These are phyloP conservation scores for Phytophthora tentaculata DNA, from an alignment of 352 stramenopile species.

Conservation along the genomic window DNA sequence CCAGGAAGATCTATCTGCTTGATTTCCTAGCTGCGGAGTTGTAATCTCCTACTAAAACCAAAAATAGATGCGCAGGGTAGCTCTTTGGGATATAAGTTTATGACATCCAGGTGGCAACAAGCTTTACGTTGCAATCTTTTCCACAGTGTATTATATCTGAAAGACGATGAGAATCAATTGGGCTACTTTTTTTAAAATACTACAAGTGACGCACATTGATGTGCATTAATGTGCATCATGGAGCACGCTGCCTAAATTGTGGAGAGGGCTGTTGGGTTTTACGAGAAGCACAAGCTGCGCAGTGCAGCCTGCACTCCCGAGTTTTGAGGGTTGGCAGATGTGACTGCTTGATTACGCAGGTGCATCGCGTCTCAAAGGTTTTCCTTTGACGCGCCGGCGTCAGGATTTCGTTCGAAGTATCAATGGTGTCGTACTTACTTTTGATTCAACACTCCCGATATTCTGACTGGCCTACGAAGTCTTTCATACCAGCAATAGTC, in stretches of 20 bases:
- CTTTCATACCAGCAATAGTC: too few species aligned
- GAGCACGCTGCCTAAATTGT: too few species aligned
- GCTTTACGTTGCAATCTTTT: constrained; percentile 7
- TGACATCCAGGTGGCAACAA: not conserved
- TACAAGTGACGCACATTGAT: too few species aligned
- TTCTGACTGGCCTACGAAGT: too few species aligned
- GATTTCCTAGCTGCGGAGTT: constrained; percentile 21
- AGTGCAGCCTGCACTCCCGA: not conserved
- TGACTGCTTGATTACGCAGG: not conserved
- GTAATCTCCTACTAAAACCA: not conserved
- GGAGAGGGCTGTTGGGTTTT: too few species aligned
- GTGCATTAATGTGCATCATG: too few species aligned
- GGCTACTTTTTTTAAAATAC: too few species aligned
- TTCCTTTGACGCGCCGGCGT: constrained; percentile 1
- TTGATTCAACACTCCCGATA: too few species aligned
- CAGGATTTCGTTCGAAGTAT: constrained; percentile 9
- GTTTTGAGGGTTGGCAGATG: not conserved
- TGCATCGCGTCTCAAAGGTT: not conserved
- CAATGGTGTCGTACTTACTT: too few species aligned
- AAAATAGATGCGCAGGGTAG: constrained; percentile 7
- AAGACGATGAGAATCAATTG: too few species aligned
- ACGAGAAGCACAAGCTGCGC: not conserved
- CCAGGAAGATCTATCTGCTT: too few species aligned
- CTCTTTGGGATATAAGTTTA: not conserved
- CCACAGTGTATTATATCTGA: not conserved